A percentile compares a stretch with the other conserved stretches of the same genome.
These are phyloP conservation scores for Phytophthora ohioensis DNA, from an alignment of 352 stramenopile genomes.

Conservation along the genomic window DNA sequence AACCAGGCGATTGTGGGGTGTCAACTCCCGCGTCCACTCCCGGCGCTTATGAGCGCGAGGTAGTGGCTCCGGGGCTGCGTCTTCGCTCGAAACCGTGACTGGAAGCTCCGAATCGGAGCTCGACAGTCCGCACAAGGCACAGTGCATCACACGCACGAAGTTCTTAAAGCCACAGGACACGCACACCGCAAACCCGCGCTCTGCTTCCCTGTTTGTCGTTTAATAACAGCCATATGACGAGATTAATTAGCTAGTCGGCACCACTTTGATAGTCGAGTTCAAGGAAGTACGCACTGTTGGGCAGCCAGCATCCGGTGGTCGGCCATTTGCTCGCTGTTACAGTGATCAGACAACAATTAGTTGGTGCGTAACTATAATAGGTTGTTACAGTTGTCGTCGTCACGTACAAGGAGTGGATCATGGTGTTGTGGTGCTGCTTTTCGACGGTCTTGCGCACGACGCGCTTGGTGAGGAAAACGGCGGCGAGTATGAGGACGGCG, in stretches of 20 bases:
- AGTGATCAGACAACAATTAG: slow-evolving; percentile 24
- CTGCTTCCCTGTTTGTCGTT: slow-evolving; percentile 41
- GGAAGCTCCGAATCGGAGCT: slow-evolving; percentile 5
- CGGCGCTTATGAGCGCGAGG: slow-evolving; percentile 41
- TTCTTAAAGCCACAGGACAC: slow-evolving; percentile 63
- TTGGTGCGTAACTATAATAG: slow-evolving; percentile 1
- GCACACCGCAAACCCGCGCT: slow-evolving; percentile 47
- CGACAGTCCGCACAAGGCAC: slow-evolving; percentile 49
- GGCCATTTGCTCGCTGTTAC: slow-evolving; percentile 40
- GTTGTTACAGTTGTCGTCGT: slow-evolving; percentile 5
- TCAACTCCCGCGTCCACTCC: slow-evolving; percentile 60
- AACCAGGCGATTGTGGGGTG: slow-evolving; percentile 41
- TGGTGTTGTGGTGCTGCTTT: slow-evolving; percentile 3
- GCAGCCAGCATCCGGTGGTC: slow-evolving; percentile 24
- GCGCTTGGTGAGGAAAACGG: slow-evolving; percentile 27
- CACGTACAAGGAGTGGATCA: slow-evolving; percentile 42
- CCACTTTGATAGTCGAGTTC: slow-evolving; percentile 2
- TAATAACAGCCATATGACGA: background rate
- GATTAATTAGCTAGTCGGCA: background rate
- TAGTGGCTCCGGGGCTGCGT: slow-evolving; percentile 7
- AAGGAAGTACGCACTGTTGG: slow-evolving; percentile 28
- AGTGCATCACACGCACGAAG: slow-evolving; percentile 47
- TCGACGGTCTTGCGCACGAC: slow-evolving; percentile 16
- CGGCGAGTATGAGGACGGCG: slow-evolving; percentile 36
- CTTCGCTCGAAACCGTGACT: background rate